Evolutionary conservation across 106 monocot genomes (phyloP).

Genomic region (Dioscorea dumetorum): DNA sequence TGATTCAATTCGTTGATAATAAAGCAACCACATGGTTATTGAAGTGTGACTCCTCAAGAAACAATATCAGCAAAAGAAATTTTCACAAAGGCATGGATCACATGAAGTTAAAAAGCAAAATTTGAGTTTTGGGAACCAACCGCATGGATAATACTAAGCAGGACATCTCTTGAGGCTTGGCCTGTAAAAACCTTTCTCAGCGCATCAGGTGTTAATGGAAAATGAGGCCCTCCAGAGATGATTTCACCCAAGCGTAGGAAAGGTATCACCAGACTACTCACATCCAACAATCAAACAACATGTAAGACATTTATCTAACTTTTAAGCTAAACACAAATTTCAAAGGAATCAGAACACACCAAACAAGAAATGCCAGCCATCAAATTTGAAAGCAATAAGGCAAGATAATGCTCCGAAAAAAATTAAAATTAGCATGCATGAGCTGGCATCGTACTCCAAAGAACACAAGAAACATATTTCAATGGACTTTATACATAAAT

Average conservation of each 20-base stretch:
- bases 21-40: background rate
- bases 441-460: no score
- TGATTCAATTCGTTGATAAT: background rate
- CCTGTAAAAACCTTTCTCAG: slow-evolving; percentile 74
- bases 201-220: slow-evolving; percentile 78
- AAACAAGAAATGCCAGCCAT: no score
- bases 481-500: no score
- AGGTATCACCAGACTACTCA: slow-evolving; percentile 68
- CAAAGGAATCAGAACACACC: no score
- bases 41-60: background rate
- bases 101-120: background rate
- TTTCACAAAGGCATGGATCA: background rate
- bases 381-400: no score
- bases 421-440: no score
- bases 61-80: background rate
- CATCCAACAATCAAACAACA: background rate
- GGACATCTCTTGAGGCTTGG: slow-evolving; percentile 67
- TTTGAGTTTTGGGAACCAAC: slow-evolving; percentile 23
- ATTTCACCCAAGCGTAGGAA: slow-evolving; percentile 85
- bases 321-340: no score
- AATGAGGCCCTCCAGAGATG: slow-evolving; percentile 61
- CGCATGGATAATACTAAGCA: slow-evolving; percentile 68
- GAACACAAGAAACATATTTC: no score
- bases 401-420: no score
- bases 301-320: background rate